Evolutionary conservation across 345 rosid genomes (phyloP), one percentile per base, ranked within the genome.

Genomic region (Limnanthes douglasii): DNA sequence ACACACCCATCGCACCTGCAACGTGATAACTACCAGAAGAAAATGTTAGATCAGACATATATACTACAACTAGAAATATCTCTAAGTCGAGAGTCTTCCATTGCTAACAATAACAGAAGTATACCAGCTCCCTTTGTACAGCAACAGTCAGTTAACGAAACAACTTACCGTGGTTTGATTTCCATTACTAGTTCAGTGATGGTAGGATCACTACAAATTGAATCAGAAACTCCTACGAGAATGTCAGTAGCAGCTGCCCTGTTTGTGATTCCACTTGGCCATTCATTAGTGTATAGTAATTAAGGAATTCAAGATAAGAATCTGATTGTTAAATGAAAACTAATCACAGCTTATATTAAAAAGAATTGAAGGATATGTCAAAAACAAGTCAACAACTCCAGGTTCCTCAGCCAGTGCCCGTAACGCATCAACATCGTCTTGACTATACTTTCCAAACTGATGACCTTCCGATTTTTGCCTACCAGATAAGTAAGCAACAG

Each of bases 381-480:
- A 50, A 53, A 83, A 83, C 39, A 88, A 43, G 64, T 83, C 93
- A 13, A 76, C 62, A 5, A 79, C 58, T 52, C 86, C 92, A 39
- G 86, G 58, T 41, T 88, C 95, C 53, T 83, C 97, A 3, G 86
- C 86, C 39, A 88, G 66, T 34, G 97, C 97, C 48, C 95, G 86
- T 61, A 88, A 54, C 1, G 81, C 71, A 54, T 79, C 97, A 37
- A 76, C 78, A 61, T 88, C 95, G 45, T 74, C 86, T 62, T 83
- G 72, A 56, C 65, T 61, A 10, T 88, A 88, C 13, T 63, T 62
- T 37, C 97, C 97, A 45, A 73, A 72, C 36, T 56, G 76, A 33
- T 66, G 93, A 25, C 51, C 62, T 3, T 47, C 73, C 11, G 48
- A 51, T 15, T 62, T 65, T 46, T 41, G 73, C 72, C 65, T 76